Base-by-base conservation (phyloP, 768 basidiomycete genomes). In the Ramaria rubella region DNA sequence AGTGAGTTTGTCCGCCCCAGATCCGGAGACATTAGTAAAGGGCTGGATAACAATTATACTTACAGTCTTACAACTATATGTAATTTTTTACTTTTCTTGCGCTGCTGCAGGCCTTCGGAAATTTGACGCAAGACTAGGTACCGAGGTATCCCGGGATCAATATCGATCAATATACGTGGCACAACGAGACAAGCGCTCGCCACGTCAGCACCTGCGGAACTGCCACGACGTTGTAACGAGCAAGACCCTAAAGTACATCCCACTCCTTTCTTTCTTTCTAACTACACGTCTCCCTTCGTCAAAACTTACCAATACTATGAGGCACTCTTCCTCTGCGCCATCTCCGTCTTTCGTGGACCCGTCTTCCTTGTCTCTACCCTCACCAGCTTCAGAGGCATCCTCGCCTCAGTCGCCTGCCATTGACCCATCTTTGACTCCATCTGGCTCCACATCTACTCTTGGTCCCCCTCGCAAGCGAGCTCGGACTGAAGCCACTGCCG, bases 401-500 rank as follows among this genome's bases (percentile, higher is more conserved):
- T 68, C 73, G 5, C 52, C 65, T 17, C 46, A 38, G 59, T 44
- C 55, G 59, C 30, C 65, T 57, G 38, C 64, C 60, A 17, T 40
- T 26, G 36, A 29, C 52, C 36, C 54, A 27, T 52, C 62, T 17
- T 36, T 60, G 11, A 38, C 46, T 55, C 33, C 61, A 31, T 17
- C 51, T 44, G 53, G 58, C 48, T 57, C 59, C 33, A 57, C 49
- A 59, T 51, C 33, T 58, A 49, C 58, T 43, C 31, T 34, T 19
- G 77, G 77, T 29, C 81, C 85, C 14, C 79, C 87, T 27, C 85
- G 88, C 62, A 92, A 92, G 67, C 87, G 90, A 27, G 68, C 81
- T 31, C 85, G 90, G 63, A 77, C 84, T 7, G 78, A 79, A 9
- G 46, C 77, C 24, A 74, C 81, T 5, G 74, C 85, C 0, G 90